Evolutionary conservation across 257 asterid species (phyloP), one percentile per base, ranked within the genome.

Genomic region (Leptodermis oblonga): DNA sequence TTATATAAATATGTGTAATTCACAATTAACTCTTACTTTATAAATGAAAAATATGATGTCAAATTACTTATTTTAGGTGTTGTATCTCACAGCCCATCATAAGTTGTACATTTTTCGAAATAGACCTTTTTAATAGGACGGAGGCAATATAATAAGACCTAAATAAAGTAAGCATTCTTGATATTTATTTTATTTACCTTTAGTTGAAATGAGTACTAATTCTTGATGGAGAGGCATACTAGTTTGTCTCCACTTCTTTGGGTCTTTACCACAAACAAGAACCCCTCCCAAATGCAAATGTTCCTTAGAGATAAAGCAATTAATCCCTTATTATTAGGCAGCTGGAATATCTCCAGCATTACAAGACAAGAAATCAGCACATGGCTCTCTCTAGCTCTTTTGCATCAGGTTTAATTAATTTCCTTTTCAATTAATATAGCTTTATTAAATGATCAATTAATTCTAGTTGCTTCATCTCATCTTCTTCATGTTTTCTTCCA

Each of bases 401-500:
- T 53, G 14, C 25, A 31, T 31, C 36, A 42, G 28, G 67, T 48
- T 18, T n/a, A n/a, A n/a, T n/a, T n/a, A n/a, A n/a, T n/a, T n/a
- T n/a, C n/a, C n/a, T n/a, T n/a, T n/a, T n/a, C n/a, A n/a, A n/a
- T n/a, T n/a, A n/a, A n/a, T n/a, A n/a, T n/a, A n/a, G n/a, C n/a
- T n/a, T n/a, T n/a, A n/a, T n/a, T n/a, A n/a, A n/a, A n/a, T n/a
- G n/a, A n/a, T n/a, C n/a, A n/a, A n/a, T n/a, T n/a, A n/a, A n/a
- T n/a, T n/a, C n/a, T n/a, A 72, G 72, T 70, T 34, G 87, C 75
- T 81, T 69, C n/a, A n/a, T n/a, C n/a, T n/a, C n/a, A 67, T 4
- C 72, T 17, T 81, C 56, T 76, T 77, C 53, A 20, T 86, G 90
- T 85, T 83, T 74, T 82, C 56, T 87, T 78, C 79, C 74, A 75